phyloP scores from a whole-genome alignment of 768 basidiomycete genomes.

The Boletus vermiculosoides region DNA sequence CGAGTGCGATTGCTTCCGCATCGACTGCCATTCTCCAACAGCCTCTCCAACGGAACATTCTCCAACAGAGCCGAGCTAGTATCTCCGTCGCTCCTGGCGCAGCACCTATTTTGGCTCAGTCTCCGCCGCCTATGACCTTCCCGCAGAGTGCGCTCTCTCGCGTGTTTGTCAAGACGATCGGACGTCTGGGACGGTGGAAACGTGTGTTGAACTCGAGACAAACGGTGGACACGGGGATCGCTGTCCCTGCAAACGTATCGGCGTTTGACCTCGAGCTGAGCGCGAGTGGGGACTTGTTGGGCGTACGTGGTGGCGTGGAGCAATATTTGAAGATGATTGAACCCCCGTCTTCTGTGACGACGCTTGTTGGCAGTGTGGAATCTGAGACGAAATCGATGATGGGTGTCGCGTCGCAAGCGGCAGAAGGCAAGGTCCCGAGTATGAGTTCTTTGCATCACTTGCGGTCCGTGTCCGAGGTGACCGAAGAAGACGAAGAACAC shows the following conservation, averaged over 20 bases:
- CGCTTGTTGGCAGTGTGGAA: constrained; percentile 3
- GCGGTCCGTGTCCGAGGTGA: constrained; percentile 32
- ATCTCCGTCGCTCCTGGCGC: constrained; percentile 27
- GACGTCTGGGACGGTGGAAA: constrained; percentile 78
- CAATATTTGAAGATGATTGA: constrained; percentile 62
- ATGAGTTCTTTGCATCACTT: constrained; percentile 16
- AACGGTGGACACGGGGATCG: constrained; percentile 36
- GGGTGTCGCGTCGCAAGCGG: background rate
- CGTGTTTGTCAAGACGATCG: constrained; percentile 78
- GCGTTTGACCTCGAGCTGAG: constrained; percentile 70
- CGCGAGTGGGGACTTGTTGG: constrained; percentile 59
- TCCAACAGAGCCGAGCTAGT: constrained; percentile 43
- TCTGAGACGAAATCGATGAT: constrained; percentile 2
- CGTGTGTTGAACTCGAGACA: constrained; percentile 62
- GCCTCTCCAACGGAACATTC: constrained; percentile 51
- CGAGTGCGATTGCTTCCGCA: constrained; percentile 51
- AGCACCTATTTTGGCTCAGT: constrained; percentile 26
- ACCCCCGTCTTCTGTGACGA: constrained; percentile 27
- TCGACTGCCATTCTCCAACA: constrained; percentile 65
- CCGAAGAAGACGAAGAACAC: constrained; percentile 30
- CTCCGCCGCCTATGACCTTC: constrained; percentile 40
- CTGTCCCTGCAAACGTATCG: constrained; percentile 49
- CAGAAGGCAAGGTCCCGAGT: constrained; percentile 9
- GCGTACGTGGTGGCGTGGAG: constrained; percentile 62
- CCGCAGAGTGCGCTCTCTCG: constrained; percentile 69